Evolutionary conservation across 202 grass and related monocot genomes (phyloP), one percentile per base, ranked within the genome.

Genomic region (Digitaria exilis): DNA sequence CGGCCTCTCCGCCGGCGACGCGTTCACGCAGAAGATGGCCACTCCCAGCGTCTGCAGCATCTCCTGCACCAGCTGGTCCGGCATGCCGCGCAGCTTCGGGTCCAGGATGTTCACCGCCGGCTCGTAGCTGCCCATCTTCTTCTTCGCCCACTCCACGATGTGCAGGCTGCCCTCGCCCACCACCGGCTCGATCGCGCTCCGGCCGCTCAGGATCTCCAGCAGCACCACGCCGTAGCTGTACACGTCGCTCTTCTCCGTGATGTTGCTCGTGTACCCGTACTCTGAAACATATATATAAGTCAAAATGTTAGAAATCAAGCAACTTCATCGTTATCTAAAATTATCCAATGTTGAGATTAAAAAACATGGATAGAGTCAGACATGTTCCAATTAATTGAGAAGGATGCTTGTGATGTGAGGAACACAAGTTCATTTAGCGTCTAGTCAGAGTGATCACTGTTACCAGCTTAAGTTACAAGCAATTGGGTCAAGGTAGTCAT

Each of bases 71-170:
- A 89, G 90, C 90, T 96, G 93, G 80, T 99, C 91, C 1, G 93
- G 91, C 93, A 94, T 94, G 54, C 89, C 84, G 1, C 85, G 85
- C 25, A 99, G 71, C 83, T 93, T 96, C 1, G 93, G 83, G 78
- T 99, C 93, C 26, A 99, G 87, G 24, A 99, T 80, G 80, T 87
- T 96, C 62, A 91, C 77, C 1, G 89, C 61, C 0, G 96, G 93
- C 81, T 96, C 96, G 18, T 90, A 93, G 87, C 93, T 96, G 48
- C 93, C 91, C 91, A 99, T 99, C 77, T 99, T 96, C 81, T 92
- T 96, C 87, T 88, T 96, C 37, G 91, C 96, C 93, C 96, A 99
- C 48, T 99, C 96, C 58, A 99, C 93, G 62, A 99, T 99, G 89
- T 99, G 96, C 31, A 96, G 91, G 67, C 91, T 85, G 2, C 26